Conservation (phyloP, 2,329 filamentous ascomycete species). For the Fusarium sp. region DNA sequence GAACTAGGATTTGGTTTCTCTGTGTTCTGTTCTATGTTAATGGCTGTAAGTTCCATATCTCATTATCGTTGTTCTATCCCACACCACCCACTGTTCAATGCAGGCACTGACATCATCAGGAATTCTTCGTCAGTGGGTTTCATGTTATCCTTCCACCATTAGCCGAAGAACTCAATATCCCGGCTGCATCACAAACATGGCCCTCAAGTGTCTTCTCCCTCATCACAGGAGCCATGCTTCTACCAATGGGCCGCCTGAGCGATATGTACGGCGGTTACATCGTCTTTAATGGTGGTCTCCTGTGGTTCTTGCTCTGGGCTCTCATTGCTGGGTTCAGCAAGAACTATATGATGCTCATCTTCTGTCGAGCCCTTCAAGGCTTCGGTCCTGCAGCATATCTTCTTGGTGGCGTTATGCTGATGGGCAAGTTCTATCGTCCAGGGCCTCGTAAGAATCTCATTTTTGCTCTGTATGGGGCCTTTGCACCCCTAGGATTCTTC, state of each 20-base stretch:
- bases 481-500: constrained; percentile 68
- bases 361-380: constrained; percentile 79
- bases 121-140: constrained; percentile 44
- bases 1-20: constrained; percentile 39
- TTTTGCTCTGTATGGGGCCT: constrained; percentile 67
- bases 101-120: constrained; percentile 22
- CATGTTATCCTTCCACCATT: constrained; percentile 71
- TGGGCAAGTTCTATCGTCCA: constrained; percentile 74
- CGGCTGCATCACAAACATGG: constrained; percentile 70
- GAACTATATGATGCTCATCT: constrained; percentile 75
- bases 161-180: constrained; percentile 69
- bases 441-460: constrained; percentile 78
- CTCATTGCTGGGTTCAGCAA: constrained; percentile 75
- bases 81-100: not conserved
- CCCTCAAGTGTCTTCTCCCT: constrained; percentile 70
- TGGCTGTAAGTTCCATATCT: constrained; percentile 31
- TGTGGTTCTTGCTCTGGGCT: constrained; percentile 75
- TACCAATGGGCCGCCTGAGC: constrained; percentile 69
- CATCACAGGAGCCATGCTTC: constrained; percentile 65
- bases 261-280: constrained; percentile 71
- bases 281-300: constrained; percentile 67
- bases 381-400: constrained; percentile 78
- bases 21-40: constrained; percentile 39
- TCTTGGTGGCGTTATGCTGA: constrained; percentile 74
- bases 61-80: not conserved